Percentiles rank a stretch among this genome's conserved stretches.
Evolutionary conservation across 768 basidiomycete genomes (phyloP).

Genomic region (Mycena albidolilacea): DNA sequence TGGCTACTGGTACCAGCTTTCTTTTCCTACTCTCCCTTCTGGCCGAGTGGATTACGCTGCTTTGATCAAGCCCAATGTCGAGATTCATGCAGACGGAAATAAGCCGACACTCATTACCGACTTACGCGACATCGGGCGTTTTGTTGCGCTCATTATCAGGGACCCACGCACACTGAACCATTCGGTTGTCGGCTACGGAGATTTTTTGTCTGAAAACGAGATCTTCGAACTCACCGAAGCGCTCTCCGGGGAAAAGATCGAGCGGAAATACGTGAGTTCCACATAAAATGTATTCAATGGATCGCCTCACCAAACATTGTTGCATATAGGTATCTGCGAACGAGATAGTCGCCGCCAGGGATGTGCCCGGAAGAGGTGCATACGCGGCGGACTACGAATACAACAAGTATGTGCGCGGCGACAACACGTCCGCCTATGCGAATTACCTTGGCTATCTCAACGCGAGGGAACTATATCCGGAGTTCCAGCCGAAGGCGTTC

Average conservation of each 20-base stretch:
- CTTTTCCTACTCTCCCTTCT: constrained; percentile 30
- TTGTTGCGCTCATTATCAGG: constrained; percentile 48
- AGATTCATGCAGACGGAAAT: constrained; percentile 41
- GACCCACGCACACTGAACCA: constrained; percentile 51
- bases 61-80: constrained; percentile 5
- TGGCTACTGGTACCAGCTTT: constrained; percentile 49
- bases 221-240: constrained; percentile 41
- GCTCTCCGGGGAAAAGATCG: constrained; percentile 43
- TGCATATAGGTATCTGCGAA: constrained; percentile 19
- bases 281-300: neutral
- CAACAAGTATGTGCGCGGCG: constrained; percentile 46
- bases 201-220: constrained; percentile 44
- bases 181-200: constrained; percentile 45
- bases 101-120: constrained; percentile 42
- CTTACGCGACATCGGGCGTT: constrained; percentile 44
- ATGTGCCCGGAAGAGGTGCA: neutral
- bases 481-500: constrained; percentile 35
- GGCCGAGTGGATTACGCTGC: constrained; percentile 32
- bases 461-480: constrained; percentile 48
- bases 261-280: constrained; percentile 25
- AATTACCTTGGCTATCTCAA: constrained; percentile 46
- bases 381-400: constrained; percentile 37
- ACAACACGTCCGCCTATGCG: constrained; percentile 46
- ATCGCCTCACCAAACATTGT: neutral
- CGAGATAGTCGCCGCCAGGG: constrained; percentile 13